A percentile compares a stretch with the other conserved stretches of the same genome.
Evolutionary conservation across 108 stramenopile genomes (phyloP).

Genomic region (Pseudonitzschia pungens): DNA sequence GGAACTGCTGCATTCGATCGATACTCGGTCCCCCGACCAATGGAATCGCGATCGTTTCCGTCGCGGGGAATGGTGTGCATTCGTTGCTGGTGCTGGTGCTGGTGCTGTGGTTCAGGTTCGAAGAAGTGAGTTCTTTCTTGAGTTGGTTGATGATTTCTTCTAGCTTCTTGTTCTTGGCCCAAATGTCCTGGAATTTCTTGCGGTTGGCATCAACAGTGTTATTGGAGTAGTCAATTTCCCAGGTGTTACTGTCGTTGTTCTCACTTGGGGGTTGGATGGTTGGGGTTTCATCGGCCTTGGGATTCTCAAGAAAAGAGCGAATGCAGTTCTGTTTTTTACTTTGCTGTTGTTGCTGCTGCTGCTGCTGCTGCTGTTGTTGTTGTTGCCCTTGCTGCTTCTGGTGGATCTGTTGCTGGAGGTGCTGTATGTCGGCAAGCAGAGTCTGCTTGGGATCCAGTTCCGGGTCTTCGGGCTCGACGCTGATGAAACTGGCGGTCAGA

Average conservation of each 20-base stretch:
- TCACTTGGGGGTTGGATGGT: background rate
- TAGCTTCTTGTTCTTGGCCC: background rate
- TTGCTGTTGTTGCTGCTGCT: conserved; percentile 1
- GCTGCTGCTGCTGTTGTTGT: conserved; percentile 21
- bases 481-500: conserved; percentile 34
- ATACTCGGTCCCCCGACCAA: background rate
- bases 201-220: background rate
- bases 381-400: conserved; percentile 19
- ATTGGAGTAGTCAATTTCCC: background rate
- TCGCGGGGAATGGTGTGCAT: background rate
- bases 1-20: conserved; percentile 13
- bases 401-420: no score
- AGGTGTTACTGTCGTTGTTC: background rate
- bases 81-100: conserved; percentile 12
- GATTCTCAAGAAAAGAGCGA: background rate
- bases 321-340: background rate
- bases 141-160: conserved; percentile 3
- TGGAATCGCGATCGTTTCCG: background rate
- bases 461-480: conserved; percentile 19
- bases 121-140: conserved; percentile 1
- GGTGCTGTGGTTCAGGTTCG: background rate
- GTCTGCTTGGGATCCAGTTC: no score
- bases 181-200: conserved; percentile 2
- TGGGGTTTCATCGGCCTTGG: background rate
- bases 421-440: no score